Percentiles rank a stretch among this genome's conserved stretches.
phyloP scores from a whole-genome alignment of 495 filamentous ascomycete genomes.

The Endocarpon pusillum region DNA sequence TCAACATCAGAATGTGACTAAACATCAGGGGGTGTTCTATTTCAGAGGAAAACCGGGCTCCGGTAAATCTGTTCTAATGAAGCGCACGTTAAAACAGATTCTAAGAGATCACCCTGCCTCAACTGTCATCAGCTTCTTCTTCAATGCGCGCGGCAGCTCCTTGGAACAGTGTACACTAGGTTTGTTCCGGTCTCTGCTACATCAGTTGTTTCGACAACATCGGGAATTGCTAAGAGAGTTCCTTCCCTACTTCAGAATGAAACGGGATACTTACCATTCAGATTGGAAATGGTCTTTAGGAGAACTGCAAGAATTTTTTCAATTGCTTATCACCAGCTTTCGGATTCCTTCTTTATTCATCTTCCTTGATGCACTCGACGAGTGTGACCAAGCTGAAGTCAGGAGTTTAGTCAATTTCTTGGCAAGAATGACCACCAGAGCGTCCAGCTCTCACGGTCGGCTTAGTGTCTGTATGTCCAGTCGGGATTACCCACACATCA shows the following conservation, averaged over 20 bases:
- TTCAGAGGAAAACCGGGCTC: slow-evolving; percentile 38
- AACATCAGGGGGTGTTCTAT: slow-evolving; percentile 34
- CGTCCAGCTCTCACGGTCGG: slow-evolving; percentile 3
- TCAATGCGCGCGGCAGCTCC: slow-evolving; percentile 28
- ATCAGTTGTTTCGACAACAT: too few relatives aligned
- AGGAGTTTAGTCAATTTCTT: slow-evolving; percentile 24
- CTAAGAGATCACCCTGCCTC: too few relatives aligned
- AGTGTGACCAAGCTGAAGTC: slow-evolving; percentile 21
- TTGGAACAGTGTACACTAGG: slow-evolving; percentile 34
- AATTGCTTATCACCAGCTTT: too few relatives aligned
- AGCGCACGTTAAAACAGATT: slow-evolving; percentile 8
- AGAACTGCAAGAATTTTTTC: too few relatives aligned
- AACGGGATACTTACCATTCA: too few relatives aligned
- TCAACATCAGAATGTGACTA: slow-evolving; percentile 6
- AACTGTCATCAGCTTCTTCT: slow-evolving; percentile 34
- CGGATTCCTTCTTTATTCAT: slow-evolving; percentile 12
- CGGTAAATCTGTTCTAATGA: slow-evolving; percentile 39
- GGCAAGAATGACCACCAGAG: slow-evolving; percentile 15
- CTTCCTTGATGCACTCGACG: slow-evolving; percentile 27
- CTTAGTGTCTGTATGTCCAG: slow-evolving; percentile 30
- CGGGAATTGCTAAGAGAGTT: too few relatives aligned
- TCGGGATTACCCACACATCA: slow-evolving; percentile 32
- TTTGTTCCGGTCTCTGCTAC: slow-evolving; percentile 37
- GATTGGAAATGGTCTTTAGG: too few relatives aligned
- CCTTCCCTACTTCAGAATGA: too few relatives aligned